Evolutionary conservation across 2,329 filamentous ascomycete genomes (phyloP), one percentile per base, ranked within the genome.

Genomic region (Stachybotrys chartarum): DNA sequence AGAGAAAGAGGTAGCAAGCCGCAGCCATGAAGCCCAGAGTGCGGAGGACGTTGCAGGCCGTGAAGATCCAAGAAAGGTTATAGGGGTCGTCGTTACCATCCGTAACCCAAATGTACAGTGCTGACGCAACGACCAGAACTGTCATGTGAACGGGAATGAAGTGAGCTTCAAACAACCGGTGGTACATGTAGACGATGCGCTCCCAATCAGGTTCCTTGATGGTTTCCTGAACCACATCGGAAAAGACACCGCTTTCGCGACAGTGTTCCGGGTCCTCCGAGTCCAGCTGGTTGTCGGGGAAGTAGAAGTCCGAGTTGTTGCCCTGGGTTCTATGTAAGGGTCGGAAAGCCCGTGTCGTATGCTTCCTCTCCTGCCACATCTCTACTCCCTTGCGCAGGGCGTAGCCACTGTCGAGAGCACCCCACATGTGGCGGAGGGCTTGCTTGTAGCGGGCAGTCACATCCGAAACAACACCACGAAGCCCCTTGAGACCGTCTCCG

Each of bases 391-490:
- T 82, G 55, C 81, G 77, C 57, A 87, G 69, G 11, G 84, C 81
- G 62, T 81, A 89, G 2, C 86, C 86, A 16, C 82, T 84, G 64
- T 90, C 86, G 18, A 89, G 73, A 56, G 84, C 81, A 62, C 86
- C 86, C 86, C 86, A 90, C 86, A 90, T 90, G 70, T 90, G 86
- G 58, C 87, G 80, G 54, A 88, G 71, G 50, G 85, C 86, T 70
- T 90, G 87, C 68, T 83, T 85, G 67, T 89, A 90, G 24, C 87
- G 83, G 24, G 86, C 86, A 44, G 73, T 68, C 62, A 86, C 76
- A 58, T 87, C 86, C 47, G 77, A 74, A 51, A 79, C 67, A 57
- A 81, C 72, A 50, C 84, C 84, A 17, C 70, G 65, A 51, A 83
- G 56, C 16, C 83, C 82, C 32, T 79, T 78, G 46, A 70, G 73